A percentile compares a stretch with the other conserved stretches of the same genome.
phyloP scores from a whole-genome alignment of 176 grass and related monocot species.

The Oryza officinalis region DNA sequence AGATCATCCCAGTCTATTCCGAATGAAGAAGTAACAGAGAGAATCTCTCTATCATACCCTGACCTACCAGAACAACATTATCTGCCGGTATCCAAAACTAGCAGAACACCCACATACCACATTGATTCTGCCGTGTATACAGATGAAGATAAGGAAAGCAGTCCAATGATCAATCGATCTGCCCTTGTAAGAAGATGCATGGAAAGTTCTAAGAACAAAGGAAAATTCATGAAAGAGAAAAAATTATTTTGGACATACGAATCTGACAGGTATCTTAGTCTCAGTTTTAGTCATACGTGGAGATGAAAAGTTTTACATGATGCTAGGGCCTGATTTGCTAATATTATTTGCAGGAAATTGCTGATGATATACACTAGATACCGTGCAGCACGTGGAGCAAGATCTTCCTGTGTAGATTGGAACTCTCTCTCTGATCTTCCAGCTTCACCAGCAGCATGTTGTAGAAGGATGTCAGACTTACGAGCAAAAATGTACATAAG shows the following conservation, averaged over 20 bases:
- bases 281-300: neutral
- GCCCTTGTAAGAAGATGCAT: neutral
- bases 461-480: conserved; percentile 72
- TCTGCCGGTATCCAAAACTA: neutral
- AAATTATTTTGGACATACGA: conserved; percentile 69
- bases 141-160: neutral
- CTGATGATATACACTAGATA: conserved; percentile 78
- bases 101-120: neutral
- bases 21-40: conserved; percentile 35
- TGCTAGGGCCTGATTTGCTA: conserved; percentile 4
- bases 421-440: conserved; percentile 76
- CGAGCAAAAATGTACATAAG: conserved; percentile 64
- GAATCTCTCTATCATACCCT: conserved; percentile 25
- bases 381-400: conserved; percentile 68
- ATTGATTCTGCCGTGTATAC: neutral
- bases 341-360: conserved; percentile 62
- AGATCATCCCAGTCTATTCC: conserved; percentile 14
- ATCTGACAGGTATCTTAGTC: conserved; percentile 70
- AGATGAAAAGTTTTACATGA: conserved; percentile 20
- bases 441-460: conserved; percentile 67
- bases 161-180: neutral
- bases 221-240: conserved; percentile 48
- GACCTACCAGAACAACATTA: neutral
- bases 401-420: conserved; percentile 76
- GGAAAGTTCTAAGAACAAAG: too few species aligned